A percentile compares a stretch with the other conserved stretches of the same genome.
Evolutionary conservation across 1,284 basidiomycete genomes (phyloP).

Genomic region (Sporisorium iseilematis-ciliati): DNA sequence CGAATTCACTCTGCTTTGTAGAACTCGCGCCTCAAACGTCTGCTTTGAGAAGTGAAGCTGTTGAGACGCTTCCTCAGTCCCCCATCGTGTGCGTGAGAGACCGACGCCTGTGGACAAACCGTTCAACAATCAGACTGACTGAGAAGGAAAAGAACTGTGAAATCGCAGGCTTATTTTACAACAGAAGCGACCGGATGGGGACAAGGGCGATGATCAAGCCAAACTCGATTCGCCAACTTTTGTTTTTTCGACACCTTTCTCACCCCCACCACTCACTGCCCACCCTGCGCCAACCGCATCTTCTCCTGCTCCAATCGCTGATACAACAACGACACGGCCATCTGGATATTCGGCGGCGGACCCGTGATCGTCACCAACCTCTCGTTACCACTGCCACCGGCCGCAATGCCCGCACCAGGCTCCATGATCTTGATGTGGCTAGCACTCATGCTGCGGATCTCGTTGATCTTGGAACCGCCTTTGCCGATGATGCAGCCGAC

Average conservation of each 20-base stretch:
- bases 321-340: slow-evolving; percentile 93
- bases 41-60: no score
- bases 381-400: slow-evolving; percentile 70
- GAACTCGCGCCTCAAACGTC: no score
- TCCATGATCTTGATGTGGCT: slow-evolving; percentile 99
- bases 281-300: slow-evolving; percentile 58
- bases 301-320: slow-evolving; percentile 73
- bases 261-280: slow-evolving; percentile 14
- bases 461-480: slow-evolving; percentile 98
- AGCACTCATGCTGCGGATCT: slow-evolving; percentile 92
- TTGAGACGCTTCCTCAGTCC: background rate
- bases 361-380: slow-evolving; percentile 74
- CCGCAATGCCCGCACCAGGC: slow-evolving; percentile 73
- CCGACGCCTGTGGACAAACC: no score
- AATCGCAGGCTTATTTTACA: background rate
- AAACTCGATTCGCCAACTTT: no score
- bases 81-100: no score
- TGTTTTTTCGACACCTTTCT: background rate
- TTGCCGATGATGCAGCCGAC: slow-evolving; percentile 99
- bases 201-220: no score
- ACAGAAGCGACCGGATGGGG: background rate
- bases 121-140: no score
- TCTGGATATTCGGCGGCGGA: slow-evolving; percentile 91
- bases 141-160: no score
- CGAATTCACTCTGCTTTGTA: no score